phyloP scores from a whole-genome alignment of 1,139 yeast genomes.

The Debaryomycetaceae sp. region DNA sequence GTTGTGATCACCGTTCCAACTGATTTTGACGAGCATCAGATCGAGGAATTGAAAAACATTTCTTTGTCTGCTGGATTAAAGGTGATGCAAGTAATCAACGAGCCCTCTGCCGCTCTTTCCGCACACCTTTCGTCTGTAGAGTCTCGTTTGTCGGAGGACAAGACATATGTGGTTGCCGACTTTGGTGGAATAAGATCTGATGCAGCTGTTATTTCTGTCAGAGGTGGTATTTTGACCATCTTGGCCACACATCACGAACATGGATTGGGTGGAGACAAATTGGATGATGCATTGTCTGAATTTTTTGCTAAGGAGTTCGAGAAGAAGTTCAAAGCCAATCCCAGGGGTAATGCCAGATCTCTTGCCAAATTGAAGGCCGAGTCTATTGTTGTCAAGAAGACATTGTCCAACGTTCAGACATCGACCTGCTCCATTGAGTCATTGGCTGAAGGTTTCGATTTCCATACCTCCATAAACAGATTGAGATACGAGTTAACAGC shows the following conservation, averaged over 20 bases:
- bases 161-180: slow-evolving; percentile 88
- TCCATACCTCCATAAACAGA: slow-evolving; percentile 90
- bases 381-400: slow-evolving; percentile 82
- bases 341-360: slow-evolving; percentile 78
- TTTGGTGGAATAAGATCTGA: slow-evolving; percentile 97
- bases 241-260: slow-evolving; percentile 83
- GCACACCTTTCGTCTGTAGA: slow-evolving; percentile 64
- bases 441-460: slow-evolving; percentile 90
- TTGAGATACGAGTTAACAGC: slow-evolving; percentile 88
- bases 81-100: slow-evolving; percentile 84
- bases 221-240: slow-evolving; percentile 91
- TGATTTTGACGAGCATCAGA: slow-evolving; percentile 74
- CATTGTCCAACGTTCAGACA: slow-evolving; percentile 84
- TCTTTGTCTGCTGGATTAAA: slow-evolving; percentile 73
- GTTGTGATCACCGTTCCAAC: slow-evolving; percentile 92
- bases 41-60: slow-evolving; percentile 57
- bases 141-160: slow-evolving; percentile 61
- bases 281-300: slow-evolving; percentile 79
- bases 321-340: slow-evolving; percentile 80
- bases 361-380: slow-evolving; percentile 86
- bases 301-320: slow-evolving; percentile 90
- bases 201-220: slow-evolving; percentile 88
- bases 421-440: slow-evolving; percentile 95
- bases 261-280: slow-evolving; percentile 82
- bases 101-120: slow-evolving; percentile 88